Evolutionary conservation across 768 basidiomycete genomes (phyloP), one percentile per base, ranked within the genome.

Genomic region (Paxillus ammoniavirescens): DNA sequence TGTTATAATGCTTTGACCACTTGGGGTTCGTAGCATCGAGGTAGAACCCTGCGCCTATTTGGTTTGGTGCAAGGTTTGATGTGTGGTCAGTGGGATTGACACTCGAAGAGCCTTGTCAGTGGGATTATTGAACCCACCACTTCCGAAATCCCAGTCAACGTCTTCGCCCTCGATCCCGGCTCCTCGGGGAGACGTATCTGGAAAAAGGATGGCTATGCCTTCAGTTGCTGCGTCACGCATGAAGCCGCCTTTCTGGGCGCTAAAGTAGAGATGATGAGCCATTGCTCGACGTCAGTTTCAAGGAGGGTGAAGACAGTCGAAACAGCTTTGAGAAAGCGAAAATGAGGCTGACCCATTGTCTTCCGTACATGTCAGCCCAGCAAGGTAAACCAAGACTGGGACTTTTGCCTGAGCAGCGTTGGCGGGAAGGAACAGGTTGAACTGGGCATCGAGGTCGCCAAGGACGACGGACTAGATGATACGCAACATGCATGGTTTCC

Each of bases 101-200:
- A 21, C 7, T 21, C n/a, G 14, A 30, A 17, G 14, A 40, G 8
- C 31, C 13, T 13, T 28, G 17, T 36, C 8, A 28, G 26, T 8
- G 23, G 18, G 46, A 50, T 45, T n/a, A 23, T 23, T 13, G 30
- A 42, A 59, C 67, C 56, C 50, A 72, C 94, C 93, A 26, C 86
- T 87, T 38, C 95, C 95, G 69, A 97, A 93, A 63, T 96, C 90
- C 92, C 91, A 96, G 67, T 84, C 79, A 50, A 79, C 77, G 35
- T 85, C 79, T 73, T 94, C 93, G 43, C 88, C 91, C 47, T 86
- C 82, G 53, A 93, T 78, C 15, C 86, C 88, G 15, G 96, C 94
- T 4, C 94, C 94, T 36, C 97, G 82, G 1, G 97, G 97, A 33
- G 91, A 94, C 0, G 96, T 98, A 66, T 99, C 97, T 2, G 97